Evolutionary conservation across 352 stramenopile genomes (phyloP).

Genomic region (Globisporangium perplexum): DNA sequence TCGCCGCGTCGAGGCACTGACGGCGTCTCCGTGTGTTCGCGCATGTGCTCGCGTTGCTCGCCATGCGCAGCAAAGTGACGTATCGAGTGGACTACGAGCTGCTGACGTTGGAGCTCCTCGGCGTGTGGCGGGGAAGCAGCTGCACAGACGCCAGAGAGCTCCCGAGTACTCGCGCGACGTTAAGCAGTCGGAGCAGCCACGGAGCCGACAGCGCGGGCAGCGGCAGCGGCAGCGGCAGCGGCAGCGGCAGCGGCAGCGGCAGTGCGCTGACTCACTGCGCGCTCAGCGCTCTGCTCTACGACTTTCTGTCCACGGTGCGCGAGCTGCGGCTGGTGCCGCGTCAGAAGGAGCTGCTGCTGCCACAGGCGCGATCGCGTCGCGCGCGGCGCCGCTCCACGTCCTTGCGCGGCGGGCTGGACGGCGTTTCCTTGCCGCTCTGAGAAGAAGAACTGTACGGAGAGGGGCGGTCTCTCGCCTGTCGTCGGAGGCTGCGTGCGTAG

Average conservation of each 20-base stretch:
- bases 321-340: constrained; percentile 73
- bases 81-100: constrained; percentile 14
- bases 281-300: constrained; percentile 46
- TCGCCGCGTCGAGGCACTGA: too few species aligned
- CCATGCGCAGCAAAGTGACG: constrained; percentile 11
- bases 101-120: constrained; percentile 15
- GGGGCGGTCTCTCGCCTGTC: too few species aligned
- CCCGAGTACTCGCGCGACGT: background rate
- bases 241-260: background rate
- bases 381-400: constrained; percentile 5
- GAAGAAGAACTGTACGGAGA: background rate
- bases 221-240: too few species aligned
- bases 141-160: background rate
- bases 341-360: constrained; percentile 64
- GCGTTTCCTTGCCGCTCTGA: background rate
- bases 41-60: background rate
- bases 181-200: too few species aligned
- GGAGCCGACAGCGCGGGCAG: too few species aligned
- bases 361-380: constrained; percentile 9
- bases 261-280: constrained; percentile 24
- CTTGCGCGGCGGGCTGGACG: background rate
- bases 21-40: too few species aligned
- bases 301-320: constrained; percentile 74
- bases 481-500: too few species aligned
- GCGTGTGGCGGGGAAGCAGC: constrained; percentile 16